These are phyloP conservation scores for Clonostachys rhizophaga DNA, from an alignment of 2,329 filamentous ascomycete genomes.

Conservation along the genomic window DNA sequence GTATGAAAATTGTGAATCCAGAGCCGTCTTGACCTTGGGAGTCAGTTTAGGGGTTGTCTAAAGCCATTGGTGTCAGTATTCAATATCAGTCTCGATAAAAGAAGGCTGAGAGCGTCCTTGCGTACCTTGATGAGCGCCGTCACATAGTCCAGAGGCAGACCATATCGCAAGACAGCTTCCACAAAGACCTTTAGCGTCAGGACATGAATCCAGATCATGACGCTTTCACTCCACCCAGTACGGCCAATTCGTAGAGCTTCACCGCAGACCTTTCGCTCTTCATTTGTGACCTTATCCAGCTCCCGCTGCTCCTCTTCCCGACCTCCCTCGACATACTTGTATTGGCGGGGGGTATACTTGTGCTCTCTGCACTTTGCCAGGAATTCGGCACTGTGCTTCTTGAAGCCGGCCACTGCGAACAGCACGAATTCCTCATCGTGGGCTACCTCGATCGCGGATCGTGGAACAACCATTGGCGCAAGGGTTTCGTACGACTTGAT, in stretches of 20 bases:
- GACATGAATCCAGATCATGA: constrained; percentile 95
- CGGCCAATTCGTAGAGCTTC: constrained; percentile 83
- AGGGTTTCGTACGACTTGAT: constrained; percentile 85
- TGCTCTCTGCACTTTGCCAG: constrained; percentile 87
- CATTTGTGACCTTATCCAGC: constrained; percentile 72
- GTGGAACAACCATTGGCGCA: constrained; percentile 86
- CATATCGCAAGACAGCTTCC: constrained; percentile 95
- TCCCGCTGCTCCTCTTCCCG: constrained; percentile 86
- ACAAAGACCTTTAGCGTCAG: constrained; percentile 91
- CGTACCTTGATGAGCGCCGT: constrained; percentile 79
- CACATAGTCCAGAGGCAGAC: constrained; percentile 84
- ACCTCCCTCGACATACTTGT: constrained; percentile 87
- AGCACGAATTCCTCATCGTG: constrained; percentile 87
- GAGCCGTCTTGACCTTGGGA: constrained; percentile 71
- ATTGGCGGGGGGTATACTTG: constrained; percentile 92
- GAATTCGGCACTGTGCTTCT: constrained; percentile 85
- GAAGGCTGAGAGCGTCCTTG: constrained; percentile 2
- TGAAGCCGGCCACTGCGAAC: constrained; percentile 87
- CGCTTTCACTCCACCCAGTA: constrained; percentile 92
- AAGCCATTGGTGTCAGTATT: not conserved
- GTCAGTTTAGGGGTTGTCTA: constrained; percentile 79
- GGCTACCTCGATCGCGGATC: constrained; percentile 74
- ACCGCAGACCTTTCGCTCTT: constrained; percentile 89
- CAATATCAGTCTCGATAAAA: not conserved
- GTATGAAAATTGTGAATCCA: constrained; percentile 86